These are phyloP conservation scores for Sphaerulina musiva DNA, from an alignment of 2,329 filamentous ascomycete genomes.

Conservation along the genomic window DNA sequence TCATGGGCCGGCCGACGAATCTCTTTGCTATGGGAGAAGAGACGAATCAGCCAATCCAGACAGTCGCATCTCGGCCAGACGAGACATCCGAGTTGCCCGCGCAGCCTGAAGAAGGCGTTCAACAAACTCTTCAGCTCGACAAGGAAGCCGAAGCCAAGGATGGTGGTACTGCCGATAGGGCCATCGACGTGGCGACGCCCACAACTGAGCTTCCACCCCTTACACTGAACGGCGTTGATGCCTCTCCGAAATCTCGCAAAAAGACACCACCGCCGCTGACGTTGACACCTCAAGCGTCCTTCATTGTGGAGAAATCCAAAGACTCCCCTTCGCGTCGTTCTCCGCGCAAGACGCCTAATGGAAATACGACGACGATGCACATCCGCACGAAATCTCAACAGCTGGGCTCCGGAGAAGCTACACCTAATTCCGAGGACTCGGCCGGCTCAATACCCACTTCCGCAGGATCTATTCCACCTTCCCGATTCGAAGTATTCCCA, in stretches of 20 bases:
- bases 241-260: slow-evolving; percentile 21
- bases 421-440: slow-evolving; percentile 21
- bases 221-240: slow-evolving; percentile 15
- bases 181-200: slow-evolving; percentile 4
- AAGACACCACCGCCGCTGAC: slow-evolving; percentile 25
- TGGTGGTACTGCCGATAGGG: slow-evolving; percentile 9
- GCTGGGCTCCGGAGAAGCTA: slow-evolving; percentile 20
- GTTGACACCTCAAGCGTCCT: slow-evolving; percentile 28
- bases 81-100: slow-evolving; percentile 51
- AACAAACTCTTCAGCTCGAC: slow-evolving; percentile 29
- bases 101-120: slow-evolving; percentile 41
- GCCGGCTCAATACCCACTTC: slow-evolving; percentile 26
- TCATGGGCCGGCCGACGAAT: slow-evolving; percentile 67
- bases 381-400: slow-evolving; percentile 10
- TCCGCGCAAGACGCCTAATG: slow-evolving; percentile 32
- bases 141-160: slow-evolving; percentile 11
- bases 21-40: slow-evolving; percentile 35
- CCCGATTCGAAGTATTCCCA: slow-evolving; percentile 72
- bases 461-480: slow-evolving; percentile 54
- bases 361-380: slow-evolving; percentile 13
- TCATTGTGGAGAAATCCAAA: slow-evolving; percentile 14
- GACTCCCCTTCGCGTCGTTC: slow-evolving; percentile 28
- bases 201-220: slow-evolving; percentile 21
- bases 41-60: slow-evolving; percentile 52
- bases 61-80: slow-evolving; percentile 73